Evolutionary conservation across 2,329 filamentous ascomycete genomes (phyloP), one percentile per base, ranked within the genome.

Genomic region (Ascochyta clinopodiicola): DNA sequence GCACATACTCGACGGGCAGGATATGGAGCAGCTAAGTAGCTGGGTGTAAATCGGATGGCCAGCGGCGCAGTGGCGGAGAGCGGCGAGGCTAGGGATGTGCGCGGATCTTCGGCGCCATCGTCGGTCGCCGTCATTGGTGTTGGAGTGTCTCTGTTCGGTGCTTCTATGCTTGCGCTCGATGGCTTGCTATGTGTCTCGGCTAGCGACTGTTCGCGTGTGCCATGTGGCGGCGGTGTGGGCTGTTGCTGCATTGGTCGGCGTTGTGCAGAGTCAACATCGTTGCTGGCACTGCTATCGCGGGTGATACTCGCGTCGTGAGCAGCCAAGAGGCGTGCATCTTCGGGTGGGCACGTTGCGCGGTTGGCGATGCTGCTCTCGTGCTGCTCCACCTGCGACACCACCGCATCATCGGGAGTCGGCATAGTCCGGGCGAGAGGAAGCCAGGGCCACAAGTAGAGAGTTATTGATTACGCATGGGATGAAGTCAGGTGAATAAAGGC

Each of bases 341-440:
- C 81, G 36, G 80, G 80, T n/a, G 81, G 81, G 70, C 81, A 83
- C 57, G 79, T 79, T 46, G 77, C 71, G 67, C 75, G 81, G 67
- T 74, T 70, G 62, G 78, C 75, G 64, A 77, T 73, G 67, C 77
- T 63, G 32, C 32, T 35, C 32, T 35, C 32, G 32, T 35, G 32
- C 71, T 74, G 74, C 78, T 78, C 68, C 52, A 61, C 58, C 36
- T 66, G 75, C 65, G 75, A 73, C 66, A 73, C 73, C 66, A 78
- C 71, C 51, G 64, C 69, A 74, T 75, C 71, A 73, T 75, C 72
- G 70, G 77, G 75, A 74, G 80, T 82, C 68, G 81, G 81, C 81
- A 83, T 83, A 74, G 72, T 77, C 63, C 59, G 57, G 44, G 57
- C 44, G 52, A 56, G 47, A 52, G 49, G 72, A 44, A 44, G 71